Base-by-base conservation (phyloP, 116 monocot species). In the Papilionanthe hybrid region DNA sequence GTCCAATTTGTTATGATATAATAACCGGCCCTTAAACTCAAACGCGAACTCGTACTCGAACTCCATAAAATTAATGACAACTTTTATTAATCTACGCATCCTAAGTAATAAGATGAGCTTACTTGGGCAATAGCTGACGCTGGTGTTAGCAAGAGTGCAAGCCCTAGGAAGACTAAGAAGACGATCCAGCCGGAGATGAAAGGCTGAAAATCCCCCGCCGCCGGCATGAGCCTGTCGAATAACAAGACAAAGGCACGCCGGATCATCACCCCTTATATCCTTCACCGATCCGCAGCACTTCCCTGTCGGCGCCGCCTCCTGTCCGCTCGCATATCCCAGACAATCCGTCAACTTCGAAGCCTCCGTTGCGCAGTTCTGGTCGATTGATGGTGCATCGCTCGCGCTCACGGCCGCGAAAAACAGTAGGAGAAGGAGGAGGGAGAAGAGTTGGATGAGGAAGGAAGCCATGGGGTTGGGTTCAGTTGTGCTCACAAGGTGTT, bases 301-400 rank as follows among this genome's bases (percentile, higher is more conserved):
- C 25, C 58, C 30, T 0, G 83, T 44, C 28, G 83, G 83, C 28
- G 83, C 13, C 18, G 72, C 56, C 0, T 42, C 78, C 44, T 78
- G 56, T 15, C 72, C 83, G 30, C 53, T 78, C 13, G 83, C 83
- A 8, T 72, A 83, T 23, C 73, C 78, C 57, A 83, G 19, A 56
- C 83, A 83, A 42, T 83, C 78, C 58, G 78, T 78, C 72, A 83
- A 73, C 83, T 83, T 83, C 10, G 42, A 44, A 28, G 78, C 65
- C 15, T 71, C 72, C 22, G 83, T 42, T 30, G 78, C 56, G 55
- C 83, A 83, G 72, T 72, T 68, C 42, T 78, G 45, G 22, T 83
- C 72, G 11, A 78, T 42, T 15, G 67, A 6, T 10, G 77, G 9
- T 4, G 67, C 65, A 7, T 15, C 65, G 19, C 10, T 25, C 41